Conservation (phyloP, 306 rosid genomes). For the Argentina anserina region DNA sequence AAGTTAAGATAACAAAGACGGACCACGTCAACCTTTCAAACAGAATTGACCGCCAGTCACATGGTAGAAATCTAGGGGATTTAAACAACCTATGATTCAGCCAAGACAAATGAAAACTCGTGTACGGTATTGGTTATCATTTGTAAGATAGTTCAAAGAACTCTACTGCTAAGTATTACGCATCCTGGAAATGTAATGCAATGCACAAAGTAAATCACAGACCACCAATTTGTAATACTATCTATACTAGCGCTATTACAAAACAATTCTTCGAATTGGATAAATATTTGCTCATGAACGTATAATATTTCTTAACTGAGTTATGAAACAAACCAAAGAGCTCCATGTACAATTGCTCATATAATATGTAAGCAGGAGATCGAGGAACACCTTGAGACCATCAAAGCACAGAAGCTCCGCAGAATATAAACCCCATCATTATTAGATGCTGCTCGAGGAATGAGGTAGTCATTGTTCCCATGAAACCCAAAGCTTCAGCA, state of each 20-base stretch:
- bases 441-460: conserved; percentile 61
- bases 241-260: background rate
- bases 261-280: conserved; percentile 2
- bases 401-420: conserved; percentile 82
- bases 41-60: too few species aligned
- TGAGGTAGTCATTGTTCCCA: conserved; percentile 54
- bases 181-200: conserved; percentile 54
- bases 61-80: too few species aligned
- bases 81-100: too few species aligned
- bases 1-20: too few species aligned
- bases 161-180: conserved; percentile 87
- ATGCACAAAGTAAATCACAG: conserved; percentile 7
- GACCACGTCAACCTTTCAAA: too few species aligned
- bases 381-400: conserved; percentile 62
- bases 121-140: too few species aligned
- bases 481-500: conserved; percentile 33
- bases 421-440: conserved; percentile 90
- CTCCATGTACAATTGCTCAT: too few species aligned
- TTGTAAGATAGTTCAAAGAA: conserved; percentile 34
- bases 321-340: background rate
- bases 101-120: too few species aligned
- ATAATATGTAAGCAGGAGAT: background rate
- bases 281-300: background rate
- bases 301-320: background rate
- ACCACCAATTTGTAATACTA: background rate